Evolutionary conservation across 2,329 filamentous ascomycete genomes (phyloP).

Genomic region (Fusarium denticulatum): DNA sequence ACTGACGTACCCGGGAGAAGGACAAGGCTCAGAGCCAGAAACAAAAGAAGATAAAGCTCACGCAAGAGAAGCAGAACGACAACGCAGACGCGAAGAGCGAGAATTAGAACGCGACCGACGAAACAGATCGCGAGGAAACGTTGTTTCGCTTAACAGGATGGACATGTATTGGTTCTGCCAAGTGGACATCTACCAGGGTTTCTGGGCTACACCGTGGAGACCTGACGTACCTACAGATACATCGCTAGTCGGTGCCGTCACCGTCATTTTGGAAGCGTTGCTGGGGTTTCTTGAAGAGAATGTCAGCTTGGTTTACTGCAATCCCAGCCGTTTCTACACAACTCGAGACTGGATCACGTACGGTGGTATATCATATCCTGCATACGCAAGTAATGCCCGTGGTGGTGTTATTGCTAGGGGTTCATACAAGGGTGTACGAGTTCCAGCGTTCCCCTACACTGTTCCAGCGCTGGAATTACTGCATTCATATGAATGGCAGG

Average conservation of each 20-base stretch:
- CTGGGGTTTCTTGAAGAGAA: neutral
- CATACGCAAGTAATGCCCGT: neutral
- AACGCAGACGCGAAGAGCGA: neutral
- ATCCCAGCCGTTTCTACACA: fast-evolving
- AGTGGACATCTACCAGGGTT: neutral
- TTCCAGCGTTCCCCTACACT: neutral
- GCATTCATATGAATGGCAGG: neutral
- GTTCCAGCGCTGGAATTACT: neutral
- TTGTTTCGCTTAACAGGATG: neutral
- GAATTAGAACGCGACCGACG: neutral
- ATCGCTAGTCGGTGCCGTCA: neutral
- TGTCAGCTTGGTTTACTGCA: neutral
- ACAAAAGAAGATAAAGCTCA: neutral
- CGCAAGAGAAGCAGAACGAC: neutral
- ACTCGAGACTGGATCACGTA: neutral
- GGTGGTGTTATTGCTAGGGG: neutral
- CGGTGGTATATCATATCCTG: neutral
- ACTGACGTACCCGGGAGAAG: neutral
- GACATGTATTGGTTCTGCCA: neutral
- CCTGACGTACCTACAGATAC: neutral
- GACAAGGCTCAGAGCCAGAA: neutral
- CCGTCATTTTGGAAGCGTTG: neutral
- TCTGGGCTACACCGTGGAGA: neutral
- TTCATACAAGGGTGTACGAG: neutral
- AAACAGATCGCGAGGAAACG: neutral